Evolutionary conservation across 2,329 filamentous ascomycete genomes (phyloP).

Genomic region (Rutstroemia sp.): DNA sequence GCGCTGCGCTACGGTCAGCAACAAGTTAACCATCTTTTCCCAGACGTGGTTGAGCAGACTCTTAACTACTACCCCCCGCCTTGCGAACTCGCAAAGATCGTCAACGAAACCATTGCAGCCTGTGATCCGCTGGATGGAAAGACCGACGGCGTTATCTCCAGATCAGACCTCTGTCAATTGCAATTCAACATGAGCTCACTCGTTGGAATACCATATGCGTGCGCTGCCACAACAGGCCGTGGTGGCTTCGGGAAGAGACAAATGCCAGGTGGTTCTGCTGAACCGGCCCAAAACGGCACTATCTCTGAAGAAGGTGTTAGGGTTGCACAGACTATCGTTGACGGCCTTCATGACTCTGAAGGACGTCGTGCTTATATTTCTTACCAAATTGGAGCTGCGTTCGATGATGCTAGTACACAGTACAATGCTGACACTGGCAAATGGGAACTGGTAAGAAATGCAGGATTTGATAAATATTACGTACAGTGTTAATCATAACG

Average conservation of each 20-base stretch:
- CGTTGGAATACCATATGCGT: constrained; percentile 39
- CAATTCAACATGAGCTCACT: constrained; percentile 37
- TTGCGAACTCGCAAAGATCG: constrained; percentile 42
- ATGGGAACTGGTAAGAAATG: background rate
- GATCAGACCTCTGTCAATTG: constrained; percentile 40
- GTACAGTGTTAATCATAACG: no score
- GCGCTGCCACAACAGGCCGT: constrained; percentile 24
- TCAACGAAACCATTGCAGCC: constrained; percentile 45
- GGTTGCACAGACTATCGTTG: constrained; percentile 30
- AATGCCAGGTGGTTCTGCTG: constrained; percentile 8
- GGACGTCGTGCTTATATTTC: constrained; percentile 32
- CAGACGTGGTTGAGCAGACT: constrained; percentile 33
- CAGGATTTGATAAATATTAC: constrained; percentile 13
- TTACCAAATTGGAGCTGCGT: constrained; percentile 26
- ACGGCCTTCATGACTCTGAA: constrained; percentile 31
- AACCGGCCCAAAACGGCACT: constrained; percentile 15
- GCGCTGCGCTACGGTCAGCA: constrained; percentile 41
- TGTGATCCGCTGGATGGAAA: constrained; percentile 50
- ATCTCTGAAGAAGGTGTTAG: constrained; percentile 27
- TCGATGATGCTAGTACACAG: background rate
- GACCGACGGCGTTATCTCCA: constrained; percentile 44
- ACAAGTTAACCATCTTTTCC: constrained; percentile 36
- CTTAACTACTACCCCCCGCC: constrained; percentile 36
- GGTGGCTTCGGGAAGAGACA: background rate
- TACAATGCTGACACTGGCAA: background rate